Evolutionary conservation across 805 yeast species (phyloP).

Genomic region (Maudiozyma pseudohumilis): DNA sequence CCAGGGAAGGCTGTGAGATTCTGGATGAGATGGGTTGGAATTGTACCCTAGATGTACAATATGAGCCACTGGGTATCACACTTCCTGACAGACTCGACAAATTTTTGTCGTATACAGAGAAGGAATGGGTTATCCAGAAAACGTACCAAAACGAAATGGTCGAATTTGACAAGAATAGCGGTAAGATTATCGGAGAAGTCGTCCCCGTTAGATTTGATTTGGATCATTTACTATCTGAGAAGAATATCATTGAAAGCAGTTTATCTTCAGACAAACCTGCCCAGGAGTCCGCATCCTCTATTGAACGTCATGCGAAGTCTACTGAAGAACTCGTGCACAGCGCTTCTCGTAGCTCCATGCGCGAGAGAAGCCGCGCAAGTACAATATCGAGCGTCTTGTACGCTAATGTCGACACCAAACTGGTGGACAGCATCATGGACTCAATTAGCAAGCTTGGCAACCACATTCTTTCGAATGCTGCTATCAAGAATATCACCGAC

Average conservation of each 20-base stretch:
- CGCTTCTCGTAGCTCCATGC: background rate
- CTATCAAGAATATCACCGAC: constrained; percentile 46
- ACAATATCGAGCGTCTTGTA: constrained; percentile 2
- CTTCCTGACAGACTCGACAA: constrained; percentile 30
- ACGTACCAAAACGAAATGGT: constrained; percentile 16
- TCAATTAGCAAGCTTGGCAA: constrained; percentile 49
- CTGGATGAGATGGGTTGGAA: constrained; percentile 76
- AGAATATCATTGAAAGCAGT: constrained; percentile 15
- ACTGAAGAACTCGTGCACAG: background rate
- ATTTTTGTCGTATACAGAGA: constrained; percentile 26
- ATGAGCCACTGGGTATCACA: constrained; percentile 35
- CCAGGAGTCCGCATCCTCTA: background rate
- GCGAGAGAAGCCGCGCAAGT: background rate
- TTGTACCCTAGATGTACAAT: constrained; percentile 36
- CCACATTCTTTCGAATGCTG: constrained; percentile 41
- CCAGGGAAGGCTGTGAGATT: constrained; percentile 73
- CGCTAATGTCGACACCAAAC: constrained; percentile 4
- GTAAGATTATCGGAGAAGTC: constrained; percentile 11
- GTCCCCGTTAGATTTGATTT: constrained; percentile 16
- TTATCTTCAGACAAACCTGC: constrained; percentile 9
- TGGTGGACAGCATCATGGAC: constrained; percentile 23
- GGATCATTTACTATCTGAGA: constrained; percentile 18
- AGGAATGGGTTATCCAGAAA: constrained; percentile 11
- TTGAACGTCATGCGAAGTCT: background rate
- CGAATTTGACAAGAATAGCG: constrained; percentile 10